A percentile compares a stretch with the other conserved stretches of the same genome.
Conservation (phyloP, 495 filamentous ascomycete genomes). For the Amorphotheca resinae region DNA sequence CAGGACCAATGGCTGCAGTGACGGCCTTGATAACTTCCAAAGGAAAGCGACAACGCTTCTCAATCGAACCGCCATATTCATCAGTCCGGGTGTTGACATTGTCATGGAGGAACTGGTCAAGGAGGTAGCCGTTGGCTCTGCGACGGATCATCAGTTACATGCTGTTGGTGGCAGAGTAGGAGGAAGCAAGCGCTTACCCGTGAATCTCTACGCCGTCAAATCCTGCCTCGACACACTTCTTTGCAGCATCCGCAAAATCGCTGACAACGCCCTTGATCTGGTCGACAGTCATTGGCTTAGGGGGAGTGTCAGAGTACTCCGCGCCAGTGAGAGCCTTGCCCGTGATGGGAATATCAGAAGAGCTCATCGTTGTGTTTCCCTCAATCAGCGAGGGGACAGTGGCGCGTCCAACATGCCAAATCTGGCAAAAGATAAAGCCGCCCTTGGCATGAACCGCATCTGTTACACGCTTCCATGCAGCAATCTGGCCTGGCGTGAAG, state of each 20-base stretch:
- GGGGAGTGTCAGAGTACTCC: conserved; percentile 23
- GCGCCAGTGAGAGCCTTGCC: conserved; percentile 28
- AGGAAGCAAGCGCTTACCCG: conserved; percentile 18
- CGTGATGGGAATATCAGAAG: conserved; percentile 34
- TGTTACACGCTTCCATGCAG: conserved; percentile 48
- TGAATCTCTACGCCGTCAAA: conserved; percentile 72
- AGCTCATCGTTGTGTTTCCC: conserved; percentile 25
- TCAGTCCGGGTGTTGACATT: conserved; percentile 50
- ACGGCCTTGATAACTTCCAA: conserved; percentile 52
- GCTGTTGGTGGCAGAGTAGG: background rate
- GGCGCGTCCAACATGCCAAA: conserved; percentile 53
- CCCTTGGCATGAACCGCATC: conserved; percentile 55
- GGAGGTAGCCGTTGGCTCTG: conserved; percentile 55
- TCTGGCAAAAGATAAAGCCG: conserved; percentile 49
- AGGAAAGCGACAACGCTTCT: conserved; percentile 56
- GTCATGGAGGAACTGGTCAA: conserved; percentile 63
- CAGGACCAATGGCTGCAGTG: conserved; percentile 46
- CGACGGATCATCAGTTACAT: too few species aligned
- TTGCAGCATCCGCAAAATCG: conserved; percentile 46
- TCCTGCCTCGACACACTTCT: conserved; percentile 49
- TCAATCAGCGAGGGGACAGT: conserved; percentile 29
- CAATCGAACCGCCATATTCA: conserved; percentile 55
- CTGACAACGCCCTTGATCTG: conserved; percentile 44
- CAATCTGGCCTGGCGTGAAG: conserved; percentile 45
- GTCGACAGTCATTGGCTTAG: conserved; percentile 30